Evolutionary conservation across 202 grass and related monocot species (phyloP).

Genomic region (Saccharum hybrid): DNA sequence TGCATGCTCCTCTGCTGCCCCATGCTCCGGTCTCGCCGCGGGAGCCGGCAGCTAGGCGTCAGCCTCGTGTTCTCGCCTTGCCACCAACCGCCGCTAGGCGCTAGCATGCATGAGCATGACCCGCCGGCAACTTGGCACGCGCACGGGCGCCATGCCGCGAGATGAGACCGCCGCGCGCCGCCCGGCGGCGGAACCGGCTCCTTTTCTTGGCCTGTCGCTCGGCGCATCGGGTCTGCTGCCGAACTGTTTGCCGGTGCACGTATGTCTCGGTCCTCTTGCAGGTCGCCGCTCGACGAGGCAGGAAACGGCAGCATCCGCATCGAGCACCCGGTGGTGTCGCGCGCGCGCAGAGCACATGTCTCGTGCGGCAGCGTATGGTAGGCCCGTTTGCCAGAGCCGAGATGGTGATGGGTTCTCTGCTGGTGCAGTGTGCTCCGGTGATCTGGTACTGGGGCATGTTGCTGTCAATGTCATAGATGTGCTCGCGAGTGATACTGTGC

Average conservation of each 20-base stretch:
- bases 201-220: background rate
- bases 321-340: background rate
- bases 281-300: no score
- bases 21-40: background rate
- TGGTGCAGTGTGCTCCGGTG: constrained; percentile 14
- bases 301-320: constrained; percentile 1
- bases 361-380: background rate
- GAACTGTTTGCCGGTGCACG: no score
- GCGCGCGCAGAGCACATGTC: background rate
- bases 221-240: no score
- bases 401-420: constrained; percentile 15
- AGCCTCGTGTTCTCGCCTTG: background rate
- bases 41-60: background rate
- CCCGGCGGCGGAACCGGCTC: constrained; percentile 12
- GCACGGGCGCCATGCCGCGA: background rate
- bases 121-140: constrained; percentile 11
- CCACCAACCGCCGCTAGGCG: constrained; percentile 7
- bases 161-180: background rate
- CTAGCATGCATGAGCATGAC: background rate
- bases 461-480: background rate
- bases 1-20: background rate
- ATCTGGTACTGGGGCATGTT: background rate
- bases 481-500: background rate
- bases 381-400: background rate
- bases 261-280: no score